These are phyloP conservation scores for Ophiobolus disseminans DNA, from an alignment of 2,329 filamentous ascomycete genomes.

Conservation along the genomic window DNA sequence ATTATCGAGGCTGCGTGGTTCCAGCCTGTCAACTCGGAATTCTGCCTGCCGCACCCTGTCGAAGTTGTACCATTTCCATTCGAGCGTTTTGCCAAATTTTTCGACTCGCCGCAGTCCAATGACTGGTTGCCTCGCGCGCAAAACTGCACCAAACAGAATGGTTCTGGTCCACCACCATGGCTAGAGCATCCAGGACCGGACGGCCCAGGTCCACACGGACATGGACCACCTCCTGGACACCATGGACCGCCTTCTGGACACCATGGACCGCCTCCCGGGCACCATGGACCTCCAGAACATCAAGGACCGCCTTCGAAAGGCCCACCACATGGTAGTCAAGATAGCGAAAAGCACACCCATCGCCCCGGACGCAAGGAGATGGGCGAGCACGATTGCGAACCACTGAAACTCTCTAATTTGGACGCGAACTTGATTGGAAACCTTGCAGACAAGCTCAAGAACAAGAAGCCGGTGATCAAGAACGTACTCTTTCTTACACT, in stretches of 20 bases:
- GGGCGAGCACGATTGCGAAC: constrained; percentile 11
- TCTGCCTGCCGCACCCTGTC: constrained; percentile 22
- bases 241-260: neutral
- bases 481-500: constrained; percentile 22
- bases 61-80: constrained; percentile 20
- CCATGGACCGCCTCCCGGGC: neutral
- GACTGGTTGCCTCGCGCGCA: constrained; percentile 19
- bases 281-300: neutral
- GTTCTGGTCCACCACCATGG: constrained; percentile 20
- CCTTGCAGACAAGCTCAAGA: constrained; percentile 5
- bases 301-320: neutral
- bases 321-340: neutral
- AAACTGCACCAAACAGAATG: constrained; percentile 14
- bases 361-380: constrained; percentile 8
- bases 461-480: constrained; percentile 17
- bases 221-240: neutral
- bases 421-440: constrained; percentile 10
- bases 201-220: neutral
- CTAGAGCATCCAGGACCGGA: constrained; percentile 7
- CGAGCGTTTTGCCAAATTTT: constrained; percentile 19
- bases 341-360: neutral
- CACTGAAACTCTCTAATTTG: constrained; percentile 21
- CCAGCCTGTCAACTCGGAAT: constrained; percentile 24
- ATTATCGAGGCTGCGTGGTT: constrained; percentile 22
- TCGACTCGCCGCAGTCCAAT: constrained; percentile 9